Base-by-base conservation (phyloP, 495 filamentous ascomycete genomes). In the Aspergillus saccharolyticus region DNA sequence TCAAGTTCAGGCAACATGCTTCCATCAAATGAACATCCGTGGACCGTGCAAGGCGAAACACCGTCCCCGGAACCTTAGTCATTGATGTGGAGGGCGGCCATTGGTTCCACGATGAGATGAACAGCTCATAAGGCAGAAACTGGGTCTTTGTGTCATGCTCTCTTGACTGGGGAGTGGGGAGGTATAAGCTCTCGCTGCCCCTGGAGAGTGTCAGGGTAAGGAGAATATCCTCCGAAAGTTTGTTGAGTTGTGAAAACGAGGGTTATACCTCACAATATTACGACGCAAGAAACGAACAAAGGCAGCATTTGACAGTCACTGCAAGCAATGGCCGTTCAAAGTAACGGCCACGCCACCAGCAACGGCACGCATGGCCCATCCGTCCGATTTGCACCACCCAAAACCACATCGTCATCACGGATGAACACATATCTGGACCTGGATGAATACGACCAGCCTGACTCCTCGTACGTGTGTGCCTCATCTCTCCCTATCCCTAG, bases 51-150 rank as follows among this genome's bases (percentile, higher is more conserved):
- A 50, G 15, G 47, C 47, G 17, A 30, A 30, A 50, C 47, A 24
- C 22, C 21, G 33, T 15, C 33, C 4, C 7, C 2, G 33, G 7
- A n/a, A 39, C 33, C 33, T 39, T 39, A 39, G 33, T 39, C 47
- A 14, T 50, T 30, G 47, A 50, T 50, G 47, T 50, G 47, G 24
- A 22, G 22, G 15, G 24, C 21, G 15, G 22, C 22, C 18, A 50
- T 50, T 50, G 47, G 15, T 30, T 50, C 47, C 15, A 50, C 20
- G 46, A 50, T 30, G 47, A n/a, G 15, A 5, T 50, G 47, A 50
- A 50, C 47, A 50, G 47, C 47, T 50, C 47, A 50, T 50, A 50
- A 50, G 47, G 47, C 28, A 50, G 16, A 15, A 50, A 50, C 47
- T 28, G 21, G 47, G 47, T 24, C 22, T 30, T 14, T 17, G 22